phyloP scores from a whole-genome alignment of 2,329 filamentous ascomycete genomes.

The Sarocladium strictum region DNA sequence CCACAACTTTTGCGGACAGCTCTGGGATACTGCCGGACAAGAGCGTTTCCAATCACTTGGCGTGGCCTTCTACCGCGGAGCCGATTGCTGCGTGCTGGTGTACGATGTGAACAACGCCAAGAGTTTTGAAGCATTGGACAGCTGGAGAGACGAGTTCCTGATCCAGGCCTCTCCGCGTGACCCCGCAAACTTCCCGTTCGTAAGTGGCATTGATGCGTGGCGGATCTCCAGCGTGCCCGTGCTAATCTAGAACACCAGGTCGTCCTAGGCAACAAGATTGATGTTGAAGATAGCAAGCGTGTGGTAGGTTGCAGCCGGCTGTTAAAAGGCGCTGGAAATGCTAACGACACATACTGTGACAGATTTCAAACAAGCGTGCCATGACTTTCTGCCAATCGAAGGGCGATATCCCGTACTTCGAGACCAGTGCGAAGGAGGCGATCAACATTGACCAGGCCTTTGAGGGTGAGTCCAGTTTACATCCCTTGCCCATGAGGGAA shows the following conservation, averaged over 20 bases:
- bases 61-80: conserved; percentile 94
- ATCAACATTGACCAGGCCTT: conserved; percentile 88
- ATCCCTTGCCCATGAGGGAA: conserved; percentile 9
- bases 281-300: conserved; percentile 95
- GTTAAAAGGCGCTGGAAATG: background rate
- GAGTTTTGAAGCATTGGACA: conserved; percentile 97
- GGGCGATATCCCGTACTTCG: conserved; percentile 96
- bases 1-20: conserved; percentile 40
- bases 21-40: conserved; percentile 97
- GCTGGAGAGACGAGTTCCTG: conserved; percentile 96
- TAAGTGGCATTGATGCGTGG: conserved; percentile 41
- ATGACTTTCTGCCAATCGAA: conserved; percentile 98
- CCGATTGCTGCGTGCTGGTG: conserved; percentile 95
- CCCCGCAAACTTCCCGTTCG: conserved; percentile 95
- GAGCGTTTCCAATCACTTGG: conserved; percentile 96
- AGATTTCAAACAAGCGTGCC: conserved; percentile 92
- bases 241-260: conserved; percentile 47
- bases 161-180: conserved; percentile 96
- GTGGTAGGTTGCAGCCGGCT: conserved; percentile 50
- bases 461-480: conserved; percentile 46
- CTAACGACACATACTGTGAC: conserved; percentile 6
- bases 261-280: conserved; percentile 97
- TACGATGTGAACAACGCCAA: conserved; percentile 99
- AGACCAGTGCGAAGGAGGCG: conserved; percentile 98
- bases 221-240: background rate